Evolutionary conservation across 176 grass and related monocot species (phyloP).

Genomic region (Tillandsia leiboldiana): DNA sequence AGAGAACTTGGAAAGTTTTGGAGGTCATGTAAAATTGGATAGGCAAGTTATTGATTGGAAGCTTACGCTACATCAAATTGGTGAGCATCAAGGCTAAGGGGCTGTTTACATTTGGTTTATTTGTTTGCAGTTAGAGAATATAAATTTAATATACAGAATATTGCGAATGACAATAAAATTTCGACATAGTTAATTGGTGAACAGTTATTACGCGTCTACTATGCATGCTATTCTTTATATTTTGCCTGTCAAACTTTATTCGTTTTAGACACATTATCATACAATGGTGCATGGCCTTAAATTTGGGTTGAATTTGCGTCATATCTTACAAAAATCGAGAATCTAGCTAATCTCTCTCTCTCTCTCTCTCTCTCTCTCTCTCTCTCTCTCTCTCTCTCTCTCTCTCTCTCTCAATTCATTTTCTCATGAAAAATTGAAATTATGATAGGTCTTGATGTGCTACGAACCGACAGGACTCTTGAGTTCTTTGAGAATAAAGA

Average conservation of each 20-base stretch:
- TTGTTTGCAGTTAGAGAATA: neutral
- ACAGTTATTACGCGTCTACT: neutral
- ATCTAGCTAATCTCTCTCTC: neutral
- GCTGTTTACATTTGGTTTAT: neutral
- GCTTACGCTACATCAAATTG: slow-evolving; percentile 95
- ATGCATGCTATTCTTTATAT: neutral
- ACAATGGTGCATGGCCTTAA: neutral
- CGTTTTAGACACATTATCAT: neutral
- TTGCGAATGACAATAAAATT: neutral
- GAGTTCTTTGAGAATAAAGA: slow-evolving; percentile 97
- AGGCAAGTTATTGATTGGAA: slow-evolving; percentile 93
- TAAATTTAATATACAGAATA: neutral
- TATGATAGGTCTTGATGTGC: slow-evolving; percentile 78
- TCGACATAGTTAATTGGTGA: neutral
- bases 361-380: too few species aligned
- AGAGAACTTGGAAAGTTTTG: slow-evolving; percentile 18
- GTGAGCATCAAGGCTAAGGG: slow-evolving; percentile 23
- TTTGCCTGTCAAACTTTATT: neutral
- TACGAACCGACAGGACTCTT: slow-evolving; percentile 89
- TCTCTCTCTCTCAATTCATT: neutral
- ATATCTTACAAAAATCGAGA: neutral
- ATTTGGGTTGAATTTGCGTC: neutral
- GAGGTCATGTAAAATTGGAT: slow-evolving; percentile 26
- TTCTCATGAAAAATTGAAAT: slow-evolving; percentile 18
- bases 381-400: too few species aligned